Base-by-base conservation (phyloP, 2,329 filamentous ascomycete species). In the Colletotrichum zoysiae region DNA sequence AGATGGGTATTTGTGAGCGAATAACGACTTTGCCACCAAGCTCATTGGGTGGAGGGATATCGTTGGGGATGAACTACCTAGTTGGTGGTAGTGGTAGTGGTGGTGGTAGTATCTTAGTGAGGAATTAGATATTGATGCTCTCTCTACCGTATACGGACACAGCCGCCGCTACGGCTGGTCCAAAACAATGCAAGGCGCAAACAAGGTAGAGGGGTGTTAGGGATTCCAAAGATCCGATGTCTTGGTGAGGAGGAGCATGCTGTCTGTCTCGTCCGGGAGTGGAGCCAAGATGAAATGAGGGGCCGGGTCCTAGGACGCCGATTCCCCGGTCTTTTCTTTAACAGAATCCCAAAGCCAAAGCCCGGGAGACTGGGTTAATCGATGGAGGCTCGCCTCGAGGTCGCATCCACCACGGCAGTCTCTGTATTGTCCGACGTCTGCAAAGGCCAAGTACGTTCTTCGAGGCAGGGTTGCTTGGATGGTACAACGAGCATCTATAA, bases 251-350 rank as follows among this genome's bases (percentile, higher is more conserved):
- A 55, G 26, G 12, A 51, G 48, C 26, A 26, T 56, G 53, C 62
- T 35, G 55, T 26, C 62, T 35, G 55, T 26, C 55, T 66, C 55
- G 55, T 66, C 64, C 33, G 16, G 42, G 64, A 35, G 53, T 60
- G 55, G 44, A 66, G 64, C 55, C 55, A 42, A 51, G 44, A 66
- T 16, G 42, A 59, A 60, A 60, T 66, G 55, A 66, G 64, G 64
- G 64, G 64, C 56, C 42, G 42, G 44, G 33, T 60, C 55, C 55
- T 16, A 65, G 48, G 63, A 26, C 63, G 42, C 35, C 51, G 51
- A 65, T 30, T 48, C 62, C 40, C 53, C 53, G 38, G 53, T 56
- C 33, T 56, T 56, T 51, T 56, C 53, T 56, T 56, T 18, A 38
- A 38, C 35, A 48, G 20, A 42, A 40, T 64, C 61, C 61, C 61